Evolutionary conservation across 495 filamentous ascomycete genomes (phyloP).

Genomic region (Hyphodiscus hymeniophilus): DNA sequence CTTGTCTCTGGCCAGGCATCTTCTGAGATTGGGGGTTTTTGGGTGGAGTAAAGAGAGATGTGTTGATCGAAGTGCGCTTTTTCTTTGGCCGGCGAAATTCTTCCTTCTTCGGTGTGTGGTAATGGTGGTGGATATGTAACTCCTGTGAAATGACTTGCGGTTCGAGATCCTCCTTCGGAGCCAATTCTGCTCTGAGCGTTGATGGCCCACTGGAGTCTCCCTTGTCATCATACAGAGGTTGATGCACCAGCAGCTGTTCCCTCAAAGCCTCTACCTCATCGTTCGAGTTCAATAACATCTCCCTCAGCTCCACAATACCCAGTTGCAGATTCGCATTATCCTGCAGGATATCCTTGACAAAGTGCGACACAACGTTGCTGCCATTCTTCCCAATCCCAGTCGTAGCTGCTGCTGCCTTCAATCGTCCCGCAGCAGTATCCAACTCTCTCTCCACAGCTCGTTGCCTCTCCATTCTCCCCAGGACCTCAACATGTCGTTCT

Average conservation of each 20-base stretch:
- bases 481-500: constrained; percentile 70
- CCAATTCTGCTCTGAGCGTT: constrained; percentile 63
- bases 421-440: constrained; percentile 62
- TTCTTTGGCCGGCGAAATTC: constrained; percentile 62
- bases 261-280: constrained; percentile 82
- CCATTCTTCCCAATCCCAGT: constrained; percentile 45
- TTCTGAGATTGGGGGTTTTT: constrained; percentile 16
- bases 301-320: constrained; percentile 80
- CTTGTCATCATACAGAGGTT: constrained; percentile 46
- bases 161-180: constrained; percentile 33
- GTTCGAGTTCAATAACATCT: constrained; percentile 88
- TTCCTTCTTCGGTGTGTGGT: constrained; percentile 53
- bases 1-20: constrained; percentile 18
- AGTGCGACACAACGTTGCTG: constrained; percentile 72
- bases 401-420: constrained; percentile 67
- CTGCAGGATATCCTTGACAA: constrained; percentile 90
- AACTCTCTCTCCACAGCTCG: constrained; percentile 67
- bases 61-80: constrained; percentile 52
- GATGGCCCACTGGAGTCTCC: constrained; percentile 31
- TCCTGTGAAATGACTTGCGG: constrained; percentile 51
- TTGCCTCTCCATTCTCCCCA: constrained; percentile 72
- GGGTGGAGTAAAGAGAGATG: constrained; percentile 53
- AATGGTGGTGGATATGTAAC: constrained; percentile 88
- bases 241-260: constrained; percentile 75
- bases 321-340: constrained; percentile 92